Evolutionary conservation across 179 eudicot genomes (phyloP).

Genomic region (Camellia oleifera): DNA sequence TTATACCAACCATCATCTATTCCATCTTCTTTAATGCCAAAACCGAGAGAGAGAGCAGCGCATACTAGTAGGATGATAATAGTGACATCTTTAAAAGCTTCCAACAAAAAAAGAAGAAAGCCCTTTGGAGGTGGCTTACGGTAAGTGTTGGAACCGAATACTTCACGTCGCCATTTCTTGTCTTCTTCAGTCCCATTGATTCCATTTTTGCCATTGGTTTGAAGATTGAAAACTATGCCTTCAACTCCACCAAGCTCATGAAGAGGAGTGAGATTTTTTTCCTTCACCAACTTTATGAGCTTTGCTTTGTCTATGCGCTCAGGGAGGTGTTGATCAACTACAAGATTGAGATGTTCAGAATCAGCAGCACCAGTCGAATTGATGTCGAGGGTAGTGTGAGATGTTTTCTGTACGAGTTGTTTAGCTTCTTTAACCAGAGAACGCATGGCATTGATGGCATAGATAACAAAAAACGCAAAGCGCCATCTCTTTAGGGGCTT

Average conservation of each 20-base stretch:
- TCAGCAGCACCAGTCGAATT: background rate
- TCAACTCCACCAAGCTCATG: background rate
- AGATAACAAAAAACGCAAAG: background rate
- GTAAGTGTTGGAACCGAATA: conserved; percentile 6
- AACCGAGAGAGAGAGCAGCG: background rate
- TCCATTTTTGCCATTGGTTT: background rate
- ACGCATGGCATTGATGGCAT: background rate
- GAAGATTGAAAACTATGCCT: background rate
- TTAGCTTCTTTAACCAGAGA: background rate
- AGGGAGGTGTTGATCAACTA: background rate
- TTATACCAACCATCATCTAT: background rate
- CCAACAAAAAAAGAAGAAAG: background rate
- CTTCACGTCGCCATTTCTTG: background rate
- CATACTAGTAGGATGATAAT: background rate
- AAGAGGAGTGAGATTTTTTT: background rate
- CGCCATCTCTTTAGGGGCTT: background rate
- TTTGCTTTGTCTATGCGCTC: background rate
- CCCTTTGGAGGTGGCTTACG: background rate
- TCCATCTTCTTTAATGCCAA: conserved; percentile 4
- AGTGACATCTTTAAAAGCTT: background rate
- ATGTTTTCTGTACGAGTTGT: background rate
- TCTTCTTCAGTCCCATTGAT: background rate
- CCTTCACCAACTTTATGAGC: background rate
- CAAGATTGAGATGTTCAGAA: background rate
- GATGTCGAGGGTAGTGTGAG: background rate